Percentiles rank a stretch among this genome's conserved stretches.
phyloP scores from a whole-genome alignment of 2,329 filamentous ascomycete genomes.

The Dryadomyces sulphureus region DNA sequence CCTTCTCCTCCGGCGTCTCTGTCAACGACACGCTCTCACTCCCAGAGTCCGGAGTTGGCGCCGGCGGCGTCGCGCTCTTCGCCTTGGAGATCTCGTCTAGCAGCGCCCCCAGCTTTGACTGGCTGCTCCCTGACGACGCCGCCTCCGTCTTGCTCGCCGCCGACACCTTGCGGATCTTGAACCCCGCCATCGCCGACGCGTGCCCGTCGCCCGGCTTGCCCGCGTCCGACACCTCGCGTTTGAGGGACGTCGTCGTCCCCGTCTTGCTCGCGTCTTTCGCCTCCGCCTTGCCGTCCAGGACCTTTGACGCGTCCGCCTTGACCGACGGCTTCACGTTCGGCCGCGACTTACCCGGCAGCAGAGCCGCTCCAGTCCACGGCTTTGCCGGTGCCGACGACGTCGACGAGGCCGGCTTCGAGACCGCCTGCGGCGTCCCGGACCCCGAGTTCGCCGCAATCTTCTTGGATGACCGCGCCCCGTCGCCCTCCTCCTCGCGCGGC shows the following conservation, averaged over 20 bases:
- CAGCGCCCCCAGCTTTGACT: constrained; percentile 38
- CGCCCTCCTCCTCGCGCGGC: constrained; percentile 23
- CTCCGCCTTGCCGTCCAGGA: no score
- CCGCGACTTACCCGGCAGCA: constrained; percentile 34
- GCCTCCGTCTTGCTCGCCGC: constrained; percentile 16
- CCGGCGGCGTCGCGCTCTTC: constrained; percentile 31
- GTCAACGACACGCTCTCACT: constrained; percentile 27
- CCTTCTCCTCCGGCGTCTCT: constrained; percentile 54
- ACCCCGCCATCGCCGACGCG: neutral
- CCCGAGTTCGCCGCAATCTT: constrained; percentile 21
- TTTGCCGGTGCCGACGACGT: constrained; percentile 7
- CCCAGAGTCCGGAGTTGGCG: constrained; percentile 21
- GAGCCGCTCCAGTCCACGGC: constrained; percentile 15
- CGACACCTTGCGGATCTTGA: constrained; percentile 13
- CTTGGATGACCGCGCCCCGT: constrained; percentile 21
- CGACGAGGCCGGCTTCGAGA: constrained; percentile 8
- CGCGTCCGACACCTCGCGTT: neutral
- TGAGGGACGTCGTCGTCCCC: neutral
- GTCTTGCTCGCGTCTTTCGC: neutral
- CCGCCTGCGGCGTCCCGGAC: constrained; percentile 10
- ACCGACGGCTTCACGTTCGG: constrained; percentile 23
- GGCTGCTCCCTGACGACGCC: constrained; percentile 17
- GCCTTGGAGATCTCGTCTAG: constrained; percentile 35
- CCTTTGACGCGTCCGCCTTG: neutral
- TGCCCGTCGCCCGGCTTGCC: neutral